Evolutionary conservation across 257 asterid genomes (phyloP).

Genomic region (Scutellaria galericulata): DNA sequence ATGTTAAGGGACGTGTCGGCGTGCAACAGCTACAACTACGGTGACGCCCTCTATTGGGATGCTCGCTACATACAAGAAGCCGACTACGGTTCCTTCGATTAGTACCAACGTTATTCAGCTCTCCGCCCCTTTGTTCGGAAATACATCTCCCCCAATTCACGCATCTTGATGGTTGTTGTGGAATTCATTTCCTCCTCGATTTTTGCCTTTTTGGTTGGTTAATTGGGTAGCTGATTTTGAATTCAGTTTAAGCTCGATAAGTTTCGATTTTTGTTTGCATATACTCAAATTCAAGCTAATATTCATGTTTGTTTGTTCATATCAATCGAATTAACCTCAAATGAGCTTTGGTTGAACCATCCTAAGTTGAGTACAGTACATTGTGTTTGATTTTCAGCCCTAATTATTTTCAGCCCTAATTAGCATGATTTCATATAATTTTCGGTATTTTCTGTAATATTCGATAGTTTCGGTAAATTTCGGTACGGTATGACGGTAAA

Average conservation of each 20-base stretch:
- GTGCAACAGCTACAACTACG: conserved; percentile 85
- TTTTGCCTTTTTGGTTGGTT: conserved; percentile 7
- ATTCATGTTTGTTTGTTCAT: not conserved
- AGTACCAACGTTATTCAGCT: conserved; percentile 94
- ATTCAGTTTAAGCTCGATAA: not conserved
- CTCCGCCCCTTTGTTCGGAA: conserved; percentile 83
- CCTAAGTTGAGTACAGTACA: not conserved
- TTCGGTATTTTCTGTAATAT: too few species aligned
- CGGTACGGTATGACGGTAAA: too few species aligned
- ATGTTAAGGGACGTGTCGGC: conserved; percentile 86
- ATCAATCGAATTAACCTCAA: not conserved
- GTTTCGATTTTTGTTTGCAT: conserved; percentile 5
- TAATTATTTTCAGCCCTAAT: too few species aligned
- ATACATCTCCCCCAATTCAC: conserved; percentile 59
- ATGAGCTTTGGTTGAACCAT: not conserved
- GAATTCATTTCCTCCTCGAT: conserved; percentile 36
- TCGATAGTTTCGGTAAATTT: too few species aligned
- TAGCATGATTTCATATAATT: not conserved
- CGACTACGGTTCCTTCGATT: conserved; percentile 80
- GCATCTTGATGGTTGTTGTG: conserved; percentile 95
- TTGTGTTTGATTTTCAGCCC: not conserved
- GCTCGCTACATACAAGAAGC: conserved; percentile 87
- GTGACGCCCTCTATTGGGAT: conserved; percentile 94
- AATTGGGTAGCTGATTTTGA: not conserved
- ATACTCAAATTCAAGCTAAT: not conserved